phyloP scores from a whole-genome alignment of 305 asterid genomes.

The Fraxinus dipetala region DNA sequence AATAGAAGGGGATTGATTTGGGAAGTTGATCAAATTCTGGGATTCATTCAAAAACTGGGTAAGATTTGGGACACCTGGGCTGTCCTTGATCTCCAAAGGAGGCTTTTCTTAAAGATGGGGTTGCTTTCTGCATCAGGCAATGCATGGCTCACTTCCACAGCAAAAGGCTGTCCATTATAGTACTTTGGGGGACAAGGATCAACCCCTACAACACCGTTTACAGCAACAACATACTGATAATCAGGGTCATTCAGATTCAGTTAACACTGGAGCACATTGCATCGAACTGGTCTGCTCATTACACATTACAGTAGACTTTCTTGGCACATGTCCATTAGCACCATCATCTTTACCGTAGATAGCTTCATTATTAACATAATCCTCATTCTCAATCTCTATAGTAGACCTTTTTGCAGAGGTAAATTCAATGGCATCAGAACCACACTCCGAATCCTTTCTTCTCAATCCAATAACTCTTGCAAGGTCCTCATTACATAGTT shows the following conservation, averaged over 20 bases:
- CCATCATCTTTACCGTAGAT: constrained; percentile 25
- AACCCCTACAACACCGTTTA: constrained; percentile 49
- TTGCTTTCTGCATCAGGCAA: constrained; percentile 34
- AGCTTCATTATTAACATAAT: constrained; percentile 31
- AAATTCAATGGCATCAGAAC: constrained; percentile 45
- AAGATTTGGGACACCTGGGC: constrained; percentile 30
- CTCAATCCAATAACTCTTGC: constrained; percentile 54
- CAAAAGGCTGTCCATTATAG: constrained; percentile 32
- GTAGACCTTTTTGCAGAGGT: constrained; percentile 54
- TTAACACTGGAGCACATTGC: constrained; percentile 29
- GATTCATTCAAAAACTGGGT: constrained; percentile 27
- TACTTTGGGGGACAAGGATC: constrained; percentile 35
- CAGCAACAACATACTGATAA: constrained; percentile 63
- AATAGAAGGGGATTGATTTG: constrained; percentile 29
- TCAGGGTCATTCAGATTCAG: constrained; percentile 44
- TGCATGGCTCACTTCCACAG: constrained; percentile 34
- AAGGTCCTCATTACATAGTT: constrained; percentile 54
- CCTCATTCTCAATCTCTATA: constrained; percentile 34
- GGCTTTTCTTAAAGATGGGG: constrained; percentile 30
- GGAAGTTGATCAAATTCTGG: constrained; percentile 25
- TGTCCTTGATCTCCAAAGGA: constrained; percentile 36
- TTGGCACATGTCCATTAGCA: constrained; percentile 31
- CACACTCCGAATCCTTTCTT: constrained; percentile 64
- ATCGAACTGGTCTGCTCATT: constrained; percentile 30
- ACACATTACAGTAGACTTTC: constrained; percentile 31